phyloP scores from a whole-genome alignment of 345 rosid species.

The Combretum micranthum region DNA sequence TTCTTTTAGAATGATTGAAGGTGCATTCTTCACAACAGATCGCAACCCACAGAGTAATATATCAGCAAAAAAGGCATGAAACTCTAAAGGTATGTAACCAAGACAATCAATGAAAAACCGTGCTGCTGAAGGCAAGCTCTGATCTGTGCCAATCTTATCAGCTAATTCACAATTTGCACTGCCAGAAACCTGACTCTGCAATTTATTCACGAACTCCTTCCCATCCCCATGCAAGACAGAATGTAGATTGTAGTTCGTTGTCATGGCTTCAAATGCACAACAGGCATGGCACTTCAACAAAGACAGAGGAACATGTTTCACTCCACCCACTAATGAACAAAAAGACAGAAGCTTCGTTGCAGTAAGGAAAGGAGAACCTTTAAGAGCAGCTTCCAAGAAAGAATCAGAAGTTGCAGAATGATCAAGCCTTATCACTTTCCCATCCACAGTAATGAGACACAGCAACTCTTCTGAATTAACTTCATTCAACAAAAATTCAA shows the following conservation, averaged over 20 bases:
- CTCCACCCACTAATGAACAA: slow-evolving; percentile 64
- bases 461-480: slow-evolving; percentile 53
- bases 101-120: slow-evolving; percentile 81
- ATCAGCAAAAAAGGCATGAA: slow-evolving; percentile 65
- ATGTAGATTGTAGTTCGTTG: slow-evolving; percentile 29
- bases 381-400: slow-evolving; percentile 73
- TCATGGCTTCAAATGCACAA: slow-evolving; percentile 60
- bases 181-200: slow-evolving; percentile 6
- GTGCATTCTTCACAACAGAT: slow-evolving; percentile 53
- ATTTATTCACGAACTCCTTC: too few species aligned
- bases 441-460: slow-evolving; percentile 78
- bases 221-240: too few species aligned
- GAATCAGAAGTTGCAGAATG: slow-evolving; percentile 67
- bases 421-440: slow-evolving; percentile 71
- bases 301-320: slow-evolving; percentile 54
- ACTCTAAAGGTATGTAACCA: slow-evolving; percentile 66
- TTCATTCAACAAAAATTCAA: slow-evolving; percentile 59
- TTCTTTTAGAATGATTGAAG: slow-evolving; percentile 49
- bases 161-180: slow-evolving; percentile 9
- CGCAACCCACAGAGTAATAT: slow-evolving; percentile 67
- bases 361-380: slow-evolving; percentile 63
- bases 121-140: slow-evolving; percentile 13
- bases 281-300: slow-evolving; percentile 65
- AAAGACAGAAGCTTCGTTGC: slow-evolving; percentile 66
- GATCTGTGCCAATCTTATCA: too few species aligned